Evolutionary conservation across 805 yeast genomes (phyloP), one percentile per base, ranked within the genome.

Genomic region (Cyberlindnera veronae): DNA sequence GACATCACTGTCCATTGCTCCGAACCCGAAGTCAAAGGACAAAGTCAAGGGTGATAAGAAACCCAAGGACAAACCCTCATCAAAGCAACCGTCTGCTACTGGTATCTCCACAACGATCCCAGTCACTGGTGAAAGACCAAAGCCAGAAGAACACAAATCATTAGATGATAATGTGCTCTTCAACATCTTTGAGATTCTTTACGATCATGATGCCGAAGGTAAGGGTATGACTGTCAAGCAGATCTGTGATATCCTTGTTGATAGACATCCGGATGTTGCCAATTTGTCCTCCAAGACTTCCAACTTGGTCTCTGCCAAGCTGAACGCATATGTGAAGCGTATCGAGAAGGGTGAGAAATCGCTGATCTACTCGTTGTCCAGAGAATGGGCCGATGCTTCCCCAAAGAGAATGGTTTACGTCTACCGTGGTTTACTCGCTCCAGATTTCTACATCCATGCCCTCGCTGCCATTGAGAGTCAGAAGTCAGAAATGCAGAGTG

Each of bases 381-480:
- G 95, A 64, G 93, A 85, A 61, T 85, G 95, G 95, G 91, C 95
- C 3, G 91, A 84, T 60, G 88, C 91, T 14, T 79, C 88, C 3
- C 95, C 95, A 37, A 81, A 85, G 55, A 72, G 95, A 67, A 85
- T 85, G 95, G 89, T 85, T 20, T 85, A 85, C 55, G 89, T 84
- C 36, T 85, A 85, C 61, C 77, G 93, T 54, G 95, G 95, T 28
- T 64, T 83, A 21, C 67, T 85, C 46, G 76, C 91, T 22, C 71
- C 77, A n/a, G 90, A 84, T 57, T 85, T 81, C 62, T 81, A 81
- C 51, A 63, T 78, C 29, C 86, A 81, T 56, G 91, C 85, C 7
- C 75, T 79, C 37, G 75, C 73, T 46, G 78, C 81, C 34, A 73
- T 79, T 67, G 83, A 77, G 44, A 58, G 62, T 47, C 78, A 74